Evolutionary conservation across 2,329 filamentous ascomycete genomes (phyloP), one percentile per base, ranked within the genome.

Genomic region (Verticillium tricorpus): DNA sequence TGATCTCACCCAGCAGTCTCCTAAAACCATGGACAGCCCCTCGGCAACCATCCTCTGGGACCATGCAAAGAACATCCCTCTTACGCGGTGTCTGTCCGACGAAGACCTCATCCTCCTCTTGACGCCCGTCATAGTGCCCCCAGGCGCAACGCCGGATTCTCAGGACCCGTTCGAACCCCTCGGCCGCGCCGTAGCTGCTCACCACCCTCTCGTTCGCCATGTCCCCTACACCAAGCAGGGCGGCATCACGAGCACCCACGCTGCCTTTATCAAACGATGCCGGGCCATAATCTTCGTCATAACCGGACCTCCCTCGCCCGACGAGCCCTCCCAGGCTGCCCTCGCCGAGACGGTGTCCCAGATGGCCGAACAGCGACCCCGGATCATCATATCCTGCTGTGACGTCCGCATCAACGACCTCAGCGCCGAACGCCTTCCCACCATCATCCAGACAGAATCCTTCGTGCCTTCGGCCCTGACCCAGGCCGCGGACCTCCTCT

Each of bases 101-200:
- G 77, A 78, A 60, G 82, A 86, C 66, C 72, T 84, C n/a, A 75
- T 89, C n/a, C 76, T 90, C 58, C 81, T 88, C 56, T 72, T 89
- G 37, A 87, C 87, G 6, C 86, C 86, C 1, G 80, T 82, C 31
- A 80, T 84, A 37, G 71, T 79, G 25, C 84, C 79, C 56, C 70
- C 76, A 64, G 77, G 74, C 67, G 74, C 73, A 63, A 74, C 74
- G 66, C 67, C 76, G 55, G 77, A 78, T 63, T 74, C 73, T 55
- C 79, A 75, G 68, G 90, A 93, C 70, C 90, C 90, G 0, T 93
- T 93, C 69, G 89, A 93, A 72, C 81, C 84, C 15, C 77, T 93
- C 19, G 90, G 90, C 22, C 81, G 82, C 64, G 83, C 85, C 55
- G 73, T 93, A 57, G 84, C 85, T 57, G 77, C 75, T 57, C 79